A percentile compares a stretch with the other conserved stretches of the same genome.
These are phyloP conservation scores for Linnemannia schmuckeri DNA, from an alignment of 192 early-diverging fungal species.

Conservation along the genomic window DNA sequence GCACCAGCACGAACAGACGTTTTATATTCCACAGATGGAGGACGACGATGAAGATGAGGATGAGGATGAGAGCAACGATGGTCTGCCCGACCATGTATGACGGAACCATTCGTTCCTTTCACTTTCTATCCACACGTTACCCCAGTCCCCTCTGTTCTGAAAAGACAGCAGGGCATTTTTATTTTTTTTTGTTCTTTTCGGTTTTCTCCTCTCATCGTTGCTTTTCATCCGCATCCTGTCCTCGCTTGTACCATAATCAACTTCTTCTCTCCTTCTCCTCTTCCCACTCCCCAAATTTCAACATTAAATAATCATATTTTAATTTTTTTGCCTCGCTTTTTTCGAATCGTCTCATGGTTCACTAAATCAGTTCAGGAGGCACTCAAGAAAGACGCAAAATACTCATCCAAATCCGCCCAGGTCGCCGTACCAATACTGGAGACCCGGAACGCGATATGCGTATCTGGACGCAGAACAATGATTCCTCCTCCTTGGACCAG, in stretches of 20 bases:
- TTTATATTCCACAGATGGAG: slow-evolving; percentile 50
- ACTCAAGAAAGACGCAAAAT: slow-evolving; percentile 14
- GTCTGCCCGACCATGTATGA: neutral
- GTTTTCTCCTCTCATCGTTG: neutral
- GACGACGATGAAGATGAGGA: slow-evolving; percentile 42
- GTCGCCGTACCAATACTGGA: neutral
- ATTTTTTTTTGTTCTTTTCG: too few relatives aligned
- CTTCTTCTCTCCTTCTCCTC: neutral
- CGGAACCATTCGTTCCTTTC: neutral
- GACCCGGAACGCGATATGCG: slow-evolving; percentile 15
- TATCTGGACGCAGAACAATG: slow-evolving; percentile 31
- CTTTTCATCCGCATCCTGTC: neutral
- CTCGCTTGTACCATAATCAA: neutral
- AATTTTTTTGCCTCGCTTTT: neutral
- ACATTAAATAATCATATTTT: neutral
- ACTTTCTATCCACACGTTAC: too few relatives aligned
- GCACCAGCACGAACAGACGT: slow-evolving; percentile 45
- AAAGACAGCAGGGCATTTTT: too few relatives aligned
- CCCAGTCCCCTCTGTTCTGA: too few relatives aligned
- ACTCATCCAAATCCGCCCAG: slow-evolving; percentile 24
- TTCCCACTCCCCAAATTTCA: too few relatives aligned
- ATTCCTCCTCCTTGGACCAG: neutral
- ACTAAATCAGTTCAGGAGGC: too few relatives aligned
- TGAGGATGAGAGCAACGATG: neutral
- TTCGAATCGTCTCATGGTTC: neutral